Base-by-base conservation (phyloP, 495 filamentous ascomycete species). In the Corynascus novoguineensis region DNA sequence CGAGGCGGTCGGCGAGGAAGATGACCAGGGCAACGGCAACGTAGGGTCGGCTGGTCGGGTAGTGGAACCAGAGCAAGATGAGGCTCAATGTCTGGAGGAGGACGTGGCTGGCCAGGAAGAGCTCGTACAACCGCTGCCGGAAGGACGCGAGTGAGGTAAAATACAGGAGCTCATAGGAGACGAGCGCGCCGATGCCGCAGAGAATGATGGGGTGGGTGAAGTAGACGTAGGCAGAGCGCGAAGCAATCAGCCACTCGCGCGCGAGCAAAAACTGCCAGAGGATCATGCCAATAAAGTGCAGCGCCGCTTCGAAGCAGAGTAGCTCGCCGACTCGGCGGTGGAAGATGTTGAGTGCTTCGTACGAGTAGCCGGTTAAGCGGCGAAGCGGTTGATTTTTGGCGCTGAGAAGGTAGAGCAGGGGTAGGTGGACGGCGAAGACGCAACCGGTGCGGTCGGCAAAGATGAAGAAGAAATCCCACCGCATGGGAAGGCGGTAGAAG, bases 351-450 rank as follows among this genome's bases (percentile, higher is more conserved):
- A 86, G 73, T 6, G 76, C 75, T 66, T 86, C 82, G 63, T 86
- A 86, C 0, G 83, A 84, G 53, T 75, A 77, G 11, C 83, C 82
- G 0, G 83, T 86, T 14, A 86, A 65, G 1, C 75, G 57, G 27
- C 76, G 78, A 10, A 86, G 58, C 0, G 83, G 83, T 46, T 82
- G 81, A 59, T 83, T 86, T 63, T 86, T 87, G 50, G 83, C 81
- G 4, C 78, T 70, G 1, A 87, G 72, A 22, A 86, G 69, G 66
- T 86, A 84, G 7, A 86, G 69, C 15, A 83, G 68, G 1, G 82
- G 81, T 0, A 86, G 73, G 61, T 86, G 85, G 56, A 78, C 78
- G 25, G 68, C 45, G 46, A 68, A 63, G 50, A 80, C 66, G 60
- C 82, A 83, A 6, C 79, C 80, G 29, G 74, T 71, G 44, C 81